These are phyloP conservation scores for Meredithiella fracta DNA, from an alignment of 2,329 filamentous ascomycete genomes.

Conservation along the genomic window DNA sequence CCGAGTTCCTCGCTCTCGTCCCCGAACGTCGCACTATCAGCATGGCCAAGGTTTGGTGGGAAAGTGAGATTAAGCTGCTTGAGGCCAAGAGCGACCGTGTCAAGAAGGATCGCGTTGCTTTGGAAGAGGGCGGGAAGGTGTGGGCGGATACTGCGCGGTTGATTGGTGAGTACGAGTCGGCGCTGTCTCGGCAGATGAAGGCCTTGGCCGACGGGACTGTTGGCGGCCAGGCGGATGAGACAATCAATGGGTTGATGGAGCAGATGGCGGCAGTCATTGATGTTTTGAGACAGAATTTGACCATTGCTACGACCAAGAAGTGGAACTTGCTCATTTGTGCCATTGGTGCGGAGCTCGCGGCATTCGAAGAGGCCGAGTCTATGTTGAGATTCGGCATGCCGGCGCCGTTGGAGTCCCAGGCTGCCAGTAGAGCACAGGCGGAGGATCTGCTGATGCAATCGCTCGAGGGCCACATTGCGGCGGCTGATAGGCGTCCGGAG, in stretches of 20 bases:
- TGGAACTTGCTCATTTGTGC: slow-evolving; percentile 66
- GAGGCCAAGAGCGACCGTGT: slow-evolving; percentile 38
- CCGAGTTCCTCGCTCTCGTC: slow-evolving; percentile 43
- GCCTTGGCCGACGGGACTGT: slow-evolving; percentile 15
- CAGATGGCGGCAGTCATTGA: slow-evolving; percentile 40
- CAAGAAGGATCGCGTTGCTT: slow-evolving; percentile 43
- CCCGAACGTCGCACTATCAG: slow-evolving; percentile 49
- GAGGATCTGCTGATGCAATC: slow-evolving; percentile 16
- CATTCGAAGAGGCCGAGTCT: slow-evolving; percentile 42
- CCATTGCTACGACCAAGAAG: slow-evolving; percentile 39
- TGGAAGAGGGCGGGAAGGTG: slow-evolving; percentile 48
- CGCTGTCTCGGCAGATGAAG: slow-evolving; percentile 40
- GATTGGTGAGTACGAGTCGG: slow-evolving; percentile 48
- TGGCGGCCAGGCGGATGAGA: slow-evolving; percentile 21
- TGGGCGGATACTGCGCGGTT: slow-evolving; percentile 47
- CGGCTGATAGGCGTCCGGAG: neutral
- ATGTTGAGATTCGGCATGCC: slow-evolving; percentile 31
- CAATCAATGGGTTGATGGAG: slow-evolving; percentile 30
- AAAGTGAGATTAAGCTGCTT: slow-evolving; percentile 41
- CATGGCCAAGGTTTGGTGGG: slow-evolving; percentile 58
- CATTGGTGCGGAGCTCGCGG: slow-evolving; percentile 57
- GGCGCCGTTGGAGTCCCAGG: slow-evolving; percentile 17
- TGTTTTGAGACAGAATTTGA: slow-evolving; percentile 37
- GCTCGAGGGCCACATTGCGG: neutral
- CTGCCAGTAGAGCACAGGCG: neutral